Conservation (phyloP, 805 yeast genomes). For the Starmerella roubikii region DNA sequence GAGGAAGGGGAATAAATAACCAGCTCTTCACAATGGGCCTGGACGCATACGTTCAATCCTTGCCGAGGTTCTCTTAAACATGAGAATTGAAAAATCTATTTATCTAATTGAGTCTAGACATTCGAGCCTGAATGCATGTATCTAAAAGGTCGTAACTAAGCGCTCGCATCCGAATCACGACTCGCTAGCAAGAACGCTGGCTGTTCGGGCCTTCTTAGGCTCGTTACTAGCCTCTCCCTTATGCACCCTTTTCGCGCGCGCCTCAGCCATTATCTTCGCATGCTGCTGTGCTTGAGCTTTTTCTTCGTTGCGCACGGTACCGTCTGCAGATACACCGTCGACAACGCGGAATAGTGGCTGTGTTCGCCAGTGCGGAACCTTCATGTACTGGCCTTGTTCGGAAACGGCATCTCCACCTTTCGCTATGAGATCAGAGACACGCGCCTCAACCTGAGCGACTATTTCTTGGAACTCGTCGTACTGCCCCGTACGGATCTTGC, state of each 20-base stretch:
- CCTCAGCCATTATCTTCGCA: constrained; percentile 7
- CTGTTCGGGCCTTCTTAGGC: background rate
- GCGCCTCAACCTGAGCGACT: constrained; percentile 52
- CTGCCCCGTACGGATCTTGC: constrained; percentile 35
- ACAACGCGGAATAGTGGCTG: constrained; percentile 92
- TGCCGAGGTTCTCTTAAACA: constrained; percentile 22
- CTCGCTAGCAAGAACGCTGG: background rate
- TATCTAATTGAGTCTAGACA: too few relatives aligned
- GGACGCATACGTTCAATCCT: constrained; percentile 34
- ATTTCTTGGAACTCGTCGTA: constrained; percentile 41
- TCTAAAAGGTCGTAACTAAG: too few relatives aligned
- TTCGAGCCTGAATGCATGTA: too few relatives aligned
- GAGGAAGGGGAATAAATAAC: constrained; percentile 36
- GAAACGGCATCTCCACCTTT: constrained; percentile 23
- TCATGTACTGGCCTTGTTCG: constrained; percentile 59
- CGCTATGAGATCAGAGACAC: constrained; percentile 43
- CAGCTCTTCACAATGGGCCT: constrained; percentile 42
- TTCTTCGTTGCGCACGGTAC: constrained; percentile 15
- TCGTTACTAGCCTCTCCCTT: too few relatives aligned
- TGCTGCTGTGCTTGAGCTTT: constrained; percentile 10
- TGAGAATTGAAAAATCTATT: too few relatives aligned
- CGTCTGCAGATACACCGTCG: constrained; percentile 44
- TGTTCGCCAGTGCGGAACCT: constrained; percentile 87
- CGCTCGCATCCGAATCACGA: too few relatives aligned
- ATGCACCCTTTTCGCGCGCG: background rate